Evolutionary conservation across 257 asterid species (phyloP).

Genomic region (Solanum pimpinellifolium): DNA sequence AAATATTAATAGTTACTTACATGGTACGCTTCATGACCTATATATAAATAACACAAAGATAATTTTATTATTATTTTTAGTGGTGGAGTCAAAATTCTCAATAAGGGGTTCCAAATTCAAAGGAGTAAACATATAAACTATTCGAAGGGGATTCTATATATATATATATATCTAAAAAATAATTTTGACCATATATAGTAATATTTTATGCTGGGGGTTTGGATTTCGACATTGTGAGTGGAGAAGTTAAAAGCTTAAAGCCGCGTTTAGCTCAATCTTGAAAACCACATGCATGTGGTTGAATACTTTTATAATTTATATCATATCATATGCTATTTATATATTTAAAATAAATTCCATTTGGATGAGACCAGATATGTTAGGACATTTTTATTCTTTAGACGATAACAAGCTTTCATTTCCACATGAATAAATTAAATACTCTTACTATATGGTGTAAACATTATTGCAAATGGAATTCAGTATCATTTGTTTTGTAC

Average conservation of each 20-base stretch:
- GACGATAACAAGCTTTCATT: not conserved
- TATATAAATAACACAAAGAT: not conserved
- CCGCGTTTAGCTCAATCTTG: not conserved
- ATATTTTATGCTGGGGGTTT: no score
- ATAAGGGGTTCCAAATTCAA: rapidly evolving
- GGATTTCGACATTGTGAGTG: no score
- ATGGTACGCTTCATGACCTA: not conserved
- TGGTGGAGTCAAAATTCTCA: no score
- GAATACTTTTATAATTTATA: not conserved
- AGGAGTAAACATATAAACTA: no score
- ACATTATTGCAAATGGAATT: not conserved
- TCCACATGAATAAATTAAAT: not conserved
- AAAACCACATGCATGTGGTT: not conserved
- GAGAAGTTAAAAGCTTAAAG: not conserved
- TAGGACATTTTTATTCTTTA: not conserved
- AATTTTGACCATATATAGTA: no score
- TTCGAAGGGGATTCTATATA: rapidly evolving
- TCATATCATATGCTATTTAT: not conserved
- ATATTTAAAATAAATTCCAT: not conserved
- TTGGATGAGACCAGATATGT: not conserved
- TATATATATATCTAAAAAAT: no score
- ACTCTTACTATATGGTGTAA: not conserved
- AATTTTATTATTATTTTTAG: not conserved
- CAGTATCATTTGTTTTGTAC: not conserved
- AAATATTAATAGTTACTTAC: not conserved